Conservation (phyloP, 192 early-diverging fungal species). For the Coemansia erecta region DNA sequence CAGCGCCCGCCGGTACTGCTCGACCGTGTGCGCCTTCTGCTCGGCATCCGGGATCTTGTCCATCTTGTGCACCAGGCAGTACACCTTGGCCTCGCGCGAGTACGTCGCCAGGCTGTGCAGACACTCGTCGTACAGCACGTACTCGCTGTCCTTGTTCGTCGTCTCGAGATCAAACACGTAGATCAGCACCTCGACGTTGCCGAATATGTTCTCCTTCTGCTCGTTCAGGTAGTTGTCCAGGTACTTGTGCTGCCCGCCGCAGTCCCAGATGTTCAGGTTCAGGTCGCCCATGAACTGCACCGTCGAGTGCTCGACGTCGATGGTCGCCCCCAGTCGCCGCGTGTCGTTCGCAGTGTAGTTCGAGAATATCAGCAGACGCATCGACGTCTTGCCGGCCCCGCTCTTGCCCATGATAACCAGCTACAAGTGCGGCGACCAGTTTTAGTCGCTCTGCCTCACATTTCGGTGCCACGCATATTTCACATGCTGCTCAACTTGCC, state of each 20-base stretch:
- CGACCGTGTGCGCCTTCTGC: slow-evolving; percentile 53
- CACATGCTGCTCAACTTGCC: neutral
- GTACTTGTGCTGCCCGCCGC: slow-evolving; percentile 93
- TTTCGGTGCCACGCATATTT: neutral
- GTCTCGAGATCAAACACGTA: slow-evolving; percentile 98
- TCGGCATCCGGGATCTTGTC: slow-evolving; percentile 82
- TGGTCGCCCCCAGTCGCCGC: slow-evolving; percentile 91
- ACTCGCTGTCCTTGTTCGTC: slow-evolving; percentile 85
- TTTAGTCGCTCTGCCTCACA: neutral
- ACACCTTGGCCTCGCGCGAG: slow-evolving; percentile 88
- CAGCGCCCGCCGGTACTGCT: slow-evolving; percentile 27
- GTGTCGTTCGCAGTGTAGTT: slow-evolving; percentile 97
- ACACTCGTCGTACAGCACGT: slow-evolving; percentile 86
- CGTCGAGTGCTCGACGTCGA: slow-evolving; percentile 96
- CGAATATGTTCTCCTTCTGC: slow-evolving; percentile 92
- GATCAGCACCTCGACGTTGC: slow-evolving; percentile 98
- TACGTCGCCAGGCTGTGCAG: slow-evolving; percentile 76
- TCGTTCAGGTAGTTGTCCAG: slow-evolving; percentile 95
- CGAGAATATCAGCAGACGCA: slow-evolving; percentile 98
- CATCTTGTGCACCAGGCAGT: slow-evolving; percentile 98
- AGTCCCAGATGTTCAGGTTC: slow-evolving; percentile 98
- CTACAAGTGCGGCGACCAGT: slow-evolving; percentile 39
- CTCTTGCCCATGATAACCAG: slow-evolving; percentile 97
- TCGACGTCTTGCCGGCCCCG: slow-evolving; percentile 97
- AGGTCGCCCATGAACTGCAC: slow-evolving; percentile 95